A percentile compares a stretch with the other conserved stretches of the same genome.
These are phyloP conservation scores for Trichoderma pleuroti DNA, from an alignment of 2,329 filamentous ascomycete species.

Conservation along the genomic window DNA sequence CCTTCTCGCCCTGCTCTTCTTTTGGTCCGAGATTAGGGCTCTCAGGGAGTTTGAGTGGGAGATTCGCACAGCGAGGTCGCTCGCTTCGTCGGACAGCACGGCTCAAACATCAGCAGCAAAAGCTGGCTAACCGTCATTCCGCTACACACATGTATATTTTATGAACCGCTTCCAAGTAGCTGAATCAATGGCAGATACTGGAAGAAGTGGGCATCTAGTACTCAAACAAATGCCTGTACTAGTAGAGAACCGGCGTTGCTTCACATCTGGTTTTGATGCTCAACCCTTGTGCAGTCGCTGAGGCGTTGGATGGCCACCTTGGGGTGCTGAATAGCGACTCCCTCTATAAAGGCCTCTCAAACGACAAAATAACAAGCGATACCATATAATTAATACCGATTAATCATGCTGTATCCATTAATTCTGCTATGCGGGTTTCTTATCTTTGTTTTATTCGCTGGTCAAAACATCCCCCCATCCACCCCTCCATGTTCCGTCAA, in stretches of 20 bases:
- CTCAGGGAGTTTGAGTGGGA: constrained; percentile 95
- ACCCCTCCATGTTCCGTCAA: not conserved
- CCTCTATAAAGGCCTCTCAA: not conserved
- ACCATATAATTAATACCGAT: not conserved
- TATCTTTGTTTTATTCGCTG: not conserved
- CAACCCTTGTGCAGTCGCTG: not conserved
- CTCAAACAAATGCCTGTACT: not conserved
- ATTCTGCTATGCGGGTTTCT: not conserved
- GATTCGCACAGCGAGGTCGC: constrained; percentile 63
- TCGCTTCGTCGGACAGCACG: constrained; percentile 26
- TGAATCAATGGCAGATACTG: not conserved
- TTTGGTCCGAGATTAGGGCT: constrained; percentile 75
- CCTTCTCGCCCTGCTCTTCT: constrained; percentile 81
- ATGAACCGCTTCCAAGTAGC: not conserved
- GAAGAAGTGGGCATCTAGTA: not conserved
- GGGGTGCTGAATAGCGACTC: not conserved
- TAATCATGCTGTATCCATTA: constrained; percentile 1
- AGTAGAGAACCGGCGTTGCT: no score
- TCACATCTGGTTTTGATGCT: not conserved
- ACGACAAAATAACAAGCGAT: not conserved
- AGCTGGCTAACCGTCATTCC: not conserved
- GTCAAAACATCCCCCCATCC: not conserved
- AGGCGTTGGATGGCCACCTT: not conserved
- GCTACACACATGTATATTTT: not conserved
- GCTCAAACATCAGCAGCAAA: not conserved